Evolutionary conservation across 2,329 filamentous ascomycete species (phyloP).

Genomic region (Ophiostoma pallidulum): DNA sequence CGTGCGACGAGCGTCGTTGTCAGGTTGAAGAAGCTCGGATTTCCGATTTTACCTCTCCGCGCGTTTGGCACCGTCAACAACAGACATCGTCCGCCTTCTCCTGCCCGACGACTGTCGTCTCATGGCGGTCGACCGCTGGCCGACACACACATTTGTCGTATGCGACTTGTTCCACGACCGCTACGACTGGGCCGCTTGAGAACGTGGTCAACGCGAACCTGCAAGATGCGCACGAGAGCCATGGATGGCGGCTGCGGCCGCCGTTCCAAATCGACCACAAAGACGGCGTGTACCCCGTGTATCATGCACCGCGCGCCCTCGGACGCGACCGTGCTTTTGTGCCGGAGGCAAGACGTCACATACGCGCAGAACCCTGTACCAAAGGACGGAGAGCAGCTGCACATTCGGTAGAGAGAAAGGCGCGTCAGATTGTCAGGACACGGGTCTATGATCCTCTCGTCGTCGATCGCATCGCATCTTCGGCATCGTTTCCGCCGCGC

Average conservation of each 20-base stretch:
- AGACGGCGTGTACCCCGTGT: constrained; percentile 5
- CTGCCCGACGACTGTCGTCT: constrained; percentile 2
- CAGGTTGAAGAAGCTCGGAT: too few relatives aligned
- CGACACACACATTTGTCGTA: constrained; percentile 3
- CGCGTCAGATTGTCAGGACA: too few relatives aligned
- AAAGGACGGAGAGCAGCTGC: background rate
- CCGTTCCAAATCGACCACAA: constrained; percentile 5
- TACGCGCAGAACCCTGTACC: constrained; percentile 1
- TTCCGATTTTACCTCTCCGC: too few relatives aligned
- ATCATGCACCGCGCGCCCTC: constrained; percentile 1
- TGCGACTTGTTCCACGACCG: constrained; percentile 1
- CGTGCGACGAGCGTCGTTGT: too few relatives aligned
- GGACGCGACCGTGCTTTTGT: background rate
- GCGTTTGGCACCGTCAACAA: too few relatives aligned
- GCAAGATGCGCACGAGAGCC: background rate
- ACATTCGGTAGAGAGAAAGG: constrained; percentile 2
- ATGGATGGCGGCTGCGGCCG: constrained; percentile 1
- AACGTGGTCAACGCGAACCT: constrained; percentile 4
- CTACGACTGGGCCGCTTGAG: constrained; percentile 4
- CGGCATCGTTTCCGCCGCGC: too few relatives aligned
- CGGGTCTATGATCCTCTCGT: too few relatives aligned
- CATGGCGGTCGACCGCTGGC: constrained; percentile 5
- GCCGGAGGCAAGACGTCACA: constrained; percentile 5
- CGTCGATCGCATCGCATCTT: too few relatives aligned
- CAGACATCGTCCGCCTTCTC: too few relatives aligned